phyloP scores from a whole-genome alignment of 2,329 filamentous ascomycete genomes.

The Eurotiales sp. region DNA sequence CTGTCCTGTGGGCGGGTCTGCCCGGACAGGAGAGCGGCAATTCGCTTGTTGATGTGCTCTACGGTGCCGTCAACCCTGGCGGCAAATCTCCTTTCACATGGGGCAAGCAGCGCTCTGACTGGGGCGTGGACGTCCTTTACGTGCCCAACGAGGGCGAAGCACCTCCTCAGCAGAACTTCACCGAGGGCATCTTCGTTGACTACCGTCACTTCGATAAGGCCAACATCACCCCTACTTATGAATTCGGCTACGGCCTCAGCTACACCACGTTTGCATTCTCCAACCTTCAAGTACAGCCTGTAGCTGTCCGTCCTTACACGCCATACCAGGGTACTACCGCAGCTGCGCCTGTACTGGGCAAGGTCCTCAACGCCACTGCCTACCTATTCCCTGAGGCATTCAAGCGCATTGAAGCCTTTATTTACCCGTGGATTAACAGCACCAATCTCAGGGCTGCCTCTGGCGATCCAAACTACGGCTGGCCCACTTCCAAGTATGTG shows the following conservation, averaged over 20 bases:
- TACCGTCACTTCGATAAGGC: constrained; percentile 53
- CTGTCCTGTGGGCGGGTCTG: constrained; percentile 70
- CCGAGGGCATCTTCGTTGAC: constrained; percentile 60
- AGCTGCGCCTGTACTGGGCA: constrained; percentile 53
- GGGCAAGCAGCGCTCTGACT: constrained; percentile 51
- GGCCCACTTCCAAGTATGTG: constrained; percentile 47
- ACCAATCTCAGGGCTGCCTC: constrained; percentile 53
- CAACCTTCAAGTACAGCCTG: constrained; percentile 48
- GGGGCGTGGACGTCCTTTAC: constrained; percentile 56
- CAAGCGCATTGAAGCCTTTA: constrained; percentile 51
- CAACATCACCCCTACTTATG: constrained; percentile 56
- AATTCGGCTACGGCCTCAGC: constrained; percentile 60
- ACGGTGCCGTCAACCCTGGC: constrained; percentile 62
- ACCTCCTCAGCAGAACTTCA: constrained; percentile 58
- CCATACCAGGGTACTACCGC: constrained; percentile 51
- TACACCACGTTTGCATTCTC: constrained; percentile 63
- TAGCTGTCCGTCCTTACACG: constrained; percentile 47
- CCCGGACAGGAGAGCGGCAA: constrained; percentile 74
- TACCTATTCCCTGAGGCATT: constrained; percentile 56
- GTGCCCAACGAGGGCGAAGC: constrained; percentile 54
- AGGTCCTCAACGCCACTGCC: constrained; percentile 45
- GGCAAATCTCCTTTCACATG: constrained; percentile 62
- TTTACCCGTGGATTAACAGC: constrained; percentile 63
- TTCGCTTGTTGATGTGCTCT: constrained; percentile 68
- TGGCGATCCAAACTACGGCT: constrained; percentile 53